Percentiles rank a stretch among this genome's conserved stretches.
phyloP scores from a whole-genome alignment of 129 eudicot species.

The Flaveria brownii region DNA sequence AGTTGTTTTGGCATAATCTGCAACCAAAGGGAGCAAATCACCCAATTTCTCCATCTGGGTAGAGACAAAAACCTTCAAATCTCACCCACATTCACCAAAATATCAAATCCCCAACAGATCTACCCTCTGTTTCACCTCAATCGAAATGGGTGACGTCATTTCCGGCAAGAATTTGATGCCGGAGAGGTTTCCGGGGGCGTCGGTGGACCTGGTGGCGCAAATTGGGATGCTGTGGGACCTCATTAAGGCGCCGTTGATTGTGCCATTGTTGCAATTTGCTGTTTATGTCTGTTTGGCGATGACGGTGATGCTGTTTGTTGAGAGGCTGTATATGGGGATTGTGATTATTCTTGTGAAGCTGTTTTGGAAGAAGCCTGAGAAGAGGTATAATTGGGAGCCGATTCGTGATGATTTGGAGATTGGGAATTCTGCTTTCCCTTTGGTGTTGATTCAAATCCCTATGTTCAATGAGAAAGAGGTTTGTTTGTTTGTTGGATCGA shows the following conservation, averaged over 20 bases:
- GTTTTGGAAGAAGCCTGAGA: slow-evolving; percentile 11
- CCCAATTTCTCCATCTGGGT: slow-evolving; percentile 25
- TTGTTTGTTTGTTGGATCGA: not conserved
- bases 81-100: slow-evolving; percentile 23
- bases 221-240: slow-evolving; percentile 65
- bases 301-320: slow-evolving; percentile 25
- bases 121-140: slow-evolving; percentile 18
- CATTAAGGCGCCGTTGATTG: slow-evolving; percentile 59
- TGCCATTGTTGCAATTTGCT: slow-evolving; percentile 63
- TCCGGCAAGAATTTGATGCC: slow-evolving; percentile 48
- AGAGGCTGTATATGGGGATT: not conserved
- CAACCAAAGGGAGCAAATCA: slow-evolving; percentile 22
- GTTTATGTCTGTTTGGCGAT: slow-evolving; percentile 56
- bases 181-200: slow-evolving; percentile 59
- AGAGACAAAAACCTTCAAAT: slow-evolving; percentile 27
- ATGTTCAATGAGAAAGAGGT: slow-evolving; percentile 29
- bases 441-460: slow-evolving; percentile 38
- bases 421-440: slow-evolving; percentile 8
- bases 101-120: not conserved
- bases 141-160: slow-evolving; percentile 58
- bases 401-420: slow-evolving; percentile 15
- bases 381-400: slow-evolving; percentile 5
- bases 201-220: slow-evolving; percentile 58
- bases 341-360: slow-evolving; percentile 2
- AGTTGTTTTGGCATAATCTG: slow-evolving; percentile 27